Conservation (phyloP, 2,329 filamentous ascomycete species). For the Fusarium mundagurra region DNA sequence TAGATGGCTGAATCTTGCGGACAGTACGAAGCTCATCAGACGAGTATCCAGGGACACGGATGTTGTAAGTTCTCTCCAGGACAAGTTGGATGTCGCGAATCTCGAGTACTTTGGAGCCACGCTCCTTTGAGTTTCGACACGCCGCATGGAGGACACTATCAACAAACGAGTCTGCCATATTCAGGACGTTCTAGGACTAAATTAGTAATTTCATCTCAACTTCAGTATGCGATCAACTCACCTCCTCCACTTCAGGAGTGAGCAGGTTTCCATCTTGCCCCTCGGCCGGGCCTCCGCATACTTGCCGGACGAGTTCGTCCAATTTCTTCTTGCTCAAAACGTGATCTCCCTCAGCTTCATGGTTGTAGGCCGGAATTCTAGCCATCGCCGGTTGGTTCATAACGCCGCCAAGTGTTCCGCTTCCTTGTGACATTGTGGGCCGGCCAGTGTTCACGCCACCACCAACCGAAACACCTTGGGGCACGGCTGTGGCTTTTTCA, state of each 20-base stretch:
- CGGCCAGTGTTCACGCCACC: constrained; percentile 72
- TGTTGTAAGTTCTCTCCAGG: constrained; percentile 87
- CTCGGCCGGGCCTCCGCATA: constrained; percentile 82
- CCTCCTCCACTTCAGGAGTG: constrained; percentile 95
- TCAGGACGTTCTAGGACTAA: constrained; percentile 77
- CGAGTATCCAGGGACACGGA: constrained; percentile 91
- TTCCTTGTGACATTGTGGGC: constrained; percentile 85
- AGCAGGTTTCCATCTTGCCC: constrained; percentile 79
- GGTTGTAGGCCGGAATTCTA: constrained; percentile 83
- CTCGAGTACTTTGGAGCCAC: constrained; percentile 89
- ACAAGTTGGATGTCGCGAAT: constrained; percentile 87
- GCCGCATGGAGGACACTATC: constrained; percentile 89
- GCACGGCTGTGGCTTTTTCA: constrained; percentile 72
- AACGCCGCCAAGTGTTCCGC: constrained; percentile 79
- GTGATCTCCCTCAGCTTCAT: constrained; percentile 91
- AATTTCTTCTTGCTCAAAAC: constrained; percentile 98
- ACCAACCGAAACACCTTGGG: constrained; percentile 76
- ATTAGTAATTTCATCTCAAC: constrained; percentile 26
- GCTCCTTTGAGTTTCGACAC: constrained; percentile 92
- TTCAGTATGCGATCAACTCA: constrained; percentile 52
- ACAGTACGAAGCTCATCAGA: constrained; percentile 95
- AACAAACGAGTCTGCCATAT: constrained; percentile 92
- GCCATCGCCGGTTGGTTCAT: constrained; percentile 88
- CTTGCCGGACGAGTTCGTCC: constrained; percentile 92
- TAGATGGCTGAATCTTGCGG: constrained; percentile 87